These are phyloP conservation scores for Neophaeococcomyces mojaviensis DNA, from an alignment of 2,329 filamentous ascomycete genomes.

Conservation along the genomic window DNA sequence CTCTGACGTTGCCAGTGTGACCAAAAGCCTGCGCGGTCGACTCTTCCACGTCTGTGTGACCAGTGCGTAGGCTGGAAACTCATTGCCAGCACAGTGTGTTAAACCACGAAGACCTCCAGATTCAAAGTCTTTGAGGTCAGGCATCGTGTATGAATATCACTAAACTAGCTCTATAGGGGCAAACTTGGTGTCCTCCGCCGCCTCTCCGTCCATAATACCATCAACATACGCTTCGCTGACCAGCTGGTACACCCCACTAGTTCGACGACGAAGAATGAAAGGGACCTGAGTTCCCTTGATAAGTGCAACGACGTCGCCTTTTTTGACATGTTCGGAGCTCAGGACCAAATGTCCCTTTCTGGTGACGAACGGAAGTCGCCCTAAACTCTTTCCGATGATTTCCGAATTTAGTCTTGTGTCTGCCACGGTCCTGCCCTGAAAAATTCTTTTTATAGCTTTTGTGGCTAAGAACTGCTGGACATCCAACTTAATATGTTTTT, in stretches of 20 bases:
- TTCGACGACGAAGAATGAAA: conserved; percentile 6
- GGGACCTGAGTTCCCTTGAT: conserved; percentile 7
- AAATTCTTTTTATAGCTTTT: neutral
- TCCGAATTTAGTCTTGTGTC: neutral
- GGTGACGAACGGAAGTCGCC: neutral
- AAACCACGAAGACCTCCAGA: too few relatives aligned
- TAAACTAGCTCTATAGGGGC: neutral
- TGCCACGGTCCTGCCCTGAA: neutral
- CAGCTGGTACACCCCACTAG: neutral
- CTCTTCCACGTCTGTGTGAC: too few relatives aligned
- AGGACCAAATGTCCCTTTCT: conserved; percentile 1
- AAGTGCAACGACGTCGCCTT: conserved; percentile 7
- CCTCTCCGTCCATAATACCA: conserved; percentile 8
- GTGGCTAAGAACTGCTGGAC: neutral
- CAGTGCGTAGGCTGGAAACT: too few relatives aligned
- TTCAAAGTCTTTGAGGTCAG: too few relatives aligned
- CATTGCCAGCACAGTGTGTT: too few relatives aligned
- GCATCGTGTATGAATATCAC: too few relatives aligned
- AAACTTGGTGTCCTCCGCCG: neutral
- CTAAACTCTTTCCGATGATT: conserved; percentile 5
- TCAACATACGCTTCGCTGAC: conserved; percentile 9
- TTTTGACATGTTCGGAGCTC: conserved; percentile 6
- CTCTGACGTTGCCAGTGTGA: too few relatives aligned
- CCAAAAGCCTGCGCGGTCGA: too few relatives aligned
- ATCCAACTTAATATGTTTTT: neutral